These are phyloP conservation scores for Aspergillus coremiiformis DNA, from an alignment of 495 filamentous ascomycete species.

Conservation along the genomic window DNA sequence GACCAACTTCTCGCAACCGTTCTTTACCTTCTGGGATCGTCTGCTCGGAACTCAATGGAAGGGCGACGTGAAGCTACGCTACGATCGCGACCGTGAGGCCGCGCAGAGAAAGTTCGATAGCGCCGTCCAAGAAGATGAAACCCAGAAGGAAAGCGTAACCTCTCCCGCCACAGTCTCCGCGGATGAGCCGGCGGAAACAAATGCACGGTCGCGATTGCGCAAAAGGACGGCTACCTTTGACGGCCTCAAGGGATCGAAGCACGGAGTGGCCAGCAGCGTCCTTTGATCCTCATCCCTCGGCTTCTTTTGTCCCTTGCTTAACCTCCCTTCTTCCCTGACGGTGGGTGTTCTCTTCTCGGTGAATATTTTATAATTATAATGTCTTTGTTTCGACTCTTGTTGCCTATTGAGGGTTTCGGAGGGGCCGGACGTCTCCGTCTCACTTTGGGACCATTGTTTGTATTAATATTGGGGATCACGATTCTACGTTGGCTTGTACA, in stretches of 20 bases:
- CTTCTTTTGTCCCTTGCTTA: constrained; percentile 2
- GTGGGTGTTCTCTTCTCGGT: neutral
- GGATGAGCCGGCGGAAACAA: constrained; percentile 21
- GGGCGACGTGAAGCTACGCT: constrained; percentile 38
- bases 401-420: constrained; percentile 12
- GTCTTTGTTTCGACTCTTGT: neutral
- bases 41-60: constrained; percentile 41
- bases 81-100: constrained; percentile 37
- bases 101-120: constrained; percentile 38
- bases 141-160: constrained; percentile 2
- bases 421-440: constrained; percentile 33
- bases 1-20: constrained; percentile 48
- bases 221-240: constrained; percentile 31
- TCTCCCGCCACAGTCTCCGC: constrained; percentile 21
- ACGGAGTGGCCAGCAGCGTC: constrained; percentile 35
- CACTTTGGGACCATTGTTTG: constrained; percentile 14
- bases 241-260: constrained; percentile 34
- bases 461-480: constrained; percentile 19
- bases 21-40: constrained; percentile 48
- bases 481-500: constrained; percentile 12
- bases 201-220: constrained; percentile 30
- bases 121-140: constrained; percentile 11
- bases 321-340: neutral
- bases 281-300: constrained; percentile 21
- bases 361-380: constrained; percentile 2